These are phyloP conservation scores for Volvox carteri DNA, from an alignment of 163 green algal genomes.

Conservation along the genomic window DNA sequence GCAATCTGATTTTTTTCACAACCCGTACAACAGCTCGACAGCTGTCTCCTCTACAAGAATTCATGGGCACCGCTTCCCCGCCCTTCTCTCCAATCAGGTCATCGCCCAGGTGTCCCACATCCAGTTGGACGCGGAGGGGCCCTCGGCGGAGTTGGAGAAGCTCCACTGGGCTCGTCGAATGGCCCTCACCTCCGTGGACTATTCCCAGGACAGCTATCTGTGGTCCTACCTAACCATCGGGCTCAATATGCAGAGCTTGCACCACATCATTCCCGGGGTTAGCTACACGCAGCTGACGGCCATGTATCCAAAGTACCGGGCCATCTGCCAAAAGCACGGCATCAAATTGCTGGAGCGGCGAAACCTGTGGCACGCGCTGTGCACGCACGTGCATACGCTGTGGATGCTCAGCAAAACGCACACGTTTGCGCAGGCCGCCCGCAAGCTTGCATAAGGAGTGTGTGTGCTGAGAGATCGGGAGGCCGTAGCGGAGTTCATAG, in stretches of 20 bases:
- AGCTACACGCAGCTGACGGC: neutral
- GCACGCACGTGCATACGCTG: constrained; percentile 50
- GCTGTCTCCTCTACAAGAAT: too few relatives aligned
- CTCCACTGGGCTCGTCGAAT: constrained; percentile 45
- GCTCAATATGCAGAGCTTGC: constrained; percentile 48
- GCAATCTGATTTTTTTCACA: too few relatives aligned
- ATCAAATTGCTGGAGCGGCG: constrained; percentile 44
- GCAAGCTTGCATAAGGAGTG: neutral
- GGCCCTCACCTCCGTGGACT: constrained; percentile 44
- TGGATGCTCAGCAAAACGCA: constrained; percentile 40
- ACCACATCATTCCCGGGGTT: constrained; percentile 46
- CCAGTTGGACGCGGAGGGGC: constrained; percentile 38
- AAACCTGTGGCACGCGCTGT: constrained; percentile 37
- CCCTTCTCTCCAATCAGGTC: too few relatives aligned
- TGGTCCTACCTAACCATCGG: constrained; percentile 48
- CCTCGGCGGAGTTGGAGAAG: constrained; percentile 17
- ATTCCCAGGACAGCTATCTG: constrained; percentile 8
- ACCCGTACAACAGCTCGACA: too few relatives aligned
- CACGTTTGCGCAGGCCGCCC: neutral
- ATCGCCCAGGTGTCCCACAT: constrained; percentile 50
- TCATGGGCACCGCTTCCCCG: too few relatives aligned
- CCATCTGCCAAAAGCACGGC: constrained; percentile 47
- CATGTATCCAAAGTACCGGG: constrained; percentile 46
- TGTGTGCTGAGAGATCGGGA: too few relatives aligned
- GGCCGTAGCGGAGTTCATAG: too few relatives aligned